Evolutionary conservation across 805 yeast species (phyloP), one percentile per base, ranked within the genome.

Genomic region (Zygotorulaspora sp.): DNA sequence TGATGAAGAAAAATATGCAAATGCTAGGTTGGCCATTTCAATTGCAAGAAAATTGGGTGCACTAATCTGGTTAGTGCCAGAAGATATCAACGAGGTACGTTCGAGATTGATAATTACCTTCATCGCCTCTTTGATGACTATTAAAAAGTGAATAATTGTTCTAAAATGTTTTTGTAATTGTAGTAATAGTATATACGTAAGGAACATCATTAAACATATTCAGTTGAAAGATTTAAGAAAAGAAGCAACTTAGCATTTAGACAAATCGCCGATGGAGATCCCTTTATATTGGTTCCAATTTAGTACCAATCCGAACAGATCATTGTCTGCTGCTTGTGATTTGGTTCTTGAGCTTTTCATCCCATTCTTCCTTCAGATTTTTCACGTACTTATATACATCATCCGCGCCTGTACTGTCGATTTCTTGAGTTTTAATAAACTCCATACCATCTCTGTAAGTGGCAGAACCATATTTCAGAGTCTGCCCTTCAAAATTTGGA

Each of bases 61-160:
- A 27, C 77, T 92, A 61, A 92, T 92, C 57, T 92, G 97, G 97
- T 74, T 92, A 52, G 96, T 92, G n/a, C 98, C 98, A n/a, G 98
- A 92, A 65, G 98, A 92, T 68, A 92, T 92, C 56, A 84, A 81
- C 55, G 97, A 90, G 68, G 97, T 92, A 30, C 83, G 97, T 66
- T 75, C 95, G 30, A 79, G 97, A 63, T 79, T 92, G 68, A 84
- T 92, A 41, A 75, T 88, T 61, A 88, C 97, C 1, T 92, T 92
- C 62, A 86, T 92, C 45, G 98, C 97, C 37, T 86, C 96, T 35
- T 76, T 92, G 64, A 92, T 92, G 98, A 70, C 89, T 7, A 64
- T 84, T 31, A 64, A 66, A 19, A 57, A 55, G 35, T 53, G 47
- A 45, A 27, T 32, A 15, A 21, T 22, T 24, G 21, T 24, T 30